These are phyloP conservation scores for Telopea speciosissima DNA, from an alignment of 177 flowering plant genomes.

Conservation along the genomic window DNA sequence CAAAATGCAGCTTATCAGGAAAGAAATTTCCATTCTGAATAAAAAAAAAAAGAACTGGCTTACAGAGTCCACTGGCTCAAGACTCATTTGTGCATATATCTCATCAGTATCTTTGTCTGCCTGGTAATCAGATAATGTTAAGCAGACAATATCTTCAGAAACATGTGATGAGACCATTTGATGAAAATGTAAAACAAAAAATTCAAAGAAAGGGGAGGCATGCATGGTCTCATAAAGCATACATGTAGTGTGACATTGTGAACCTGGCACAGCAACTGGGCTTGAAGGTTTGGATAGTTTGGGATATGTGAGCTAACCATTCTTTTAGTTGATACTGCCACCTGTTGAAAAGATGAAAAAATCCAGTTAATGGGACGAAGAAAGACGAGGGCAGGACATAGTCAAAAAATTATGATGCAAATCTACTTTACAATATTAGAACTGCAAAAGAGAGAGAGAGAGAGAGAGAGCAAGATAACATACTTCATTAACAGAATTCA, in stretches of 20 bases:
- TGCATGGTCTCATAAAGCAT: slow-evolving; percentile 16
- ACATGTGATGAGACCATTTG: not conserved
- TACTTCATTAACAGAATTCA: too few species aligned
- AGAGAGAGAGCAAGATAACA: too few species aligned
- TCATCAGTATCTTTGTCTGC: slow-evolving; percentile 98
- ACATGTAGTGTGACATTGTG: slow-evolving; percentile 96
- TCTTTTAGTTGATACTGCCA: slow-evolving; percentile 84
- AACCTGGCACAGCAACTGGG: slow-evolving; percentile 92
- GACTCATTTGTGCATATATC: slow-evolving; percentile 96
- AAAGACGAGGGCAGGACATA: not conserved
- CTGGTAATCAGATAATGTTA: slow-evolving; percentile 29
- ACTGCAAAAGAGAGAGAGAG: too few species aligned
- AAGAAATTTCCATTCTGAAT: not conserved
- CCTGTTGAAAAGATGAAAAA: slow-evolving; percentile 35
- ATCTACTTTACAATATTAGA: too few species aligned
- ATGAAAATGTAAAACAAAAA: not conserved
- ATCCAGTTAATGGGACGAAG: not conserved
- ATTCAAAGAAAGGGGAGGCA: not conserved
- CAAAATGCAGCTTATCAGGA: not conserved
- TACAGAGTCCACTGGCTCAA: slow-evolving; percentile 91
- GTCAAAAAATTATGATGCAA: not conserved
- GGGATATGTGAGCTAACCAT: slow-evolving; percentile 77
- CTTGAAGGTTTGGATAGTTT: slow-evolving; percentile 82
- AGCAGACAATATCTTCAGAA: not conserved
- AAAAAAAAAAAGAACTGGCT: slow-evolving; percentile 20